Percentiles rank a stretch among this genome's conserved stretches.
Conservation (phyloP, 768 basidiomycete genomes). For the Hygrophorus russula region DNA sequence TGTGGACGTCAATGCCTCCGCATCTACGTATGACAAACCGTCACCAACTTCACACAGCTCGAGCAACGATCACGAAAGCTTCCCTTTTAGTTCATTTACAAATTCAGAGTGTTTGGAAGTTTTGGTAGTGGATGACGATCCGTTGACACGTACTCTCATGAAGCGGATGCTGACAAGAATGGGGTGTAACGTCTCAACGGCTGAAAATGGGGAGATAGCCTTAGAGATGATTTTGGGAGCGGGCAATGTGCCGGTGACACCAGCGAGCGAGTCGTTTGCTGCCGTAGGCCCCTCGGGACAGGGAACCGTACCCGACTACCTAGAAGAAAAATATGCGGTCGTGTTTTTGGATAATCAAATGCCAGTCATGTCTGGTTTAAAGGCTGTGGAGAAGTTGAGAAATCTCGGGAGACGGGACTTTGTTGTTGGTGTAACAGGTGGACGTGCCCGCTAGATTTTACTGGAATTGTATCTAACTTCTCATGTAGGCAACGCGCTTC, state of each 20-base stretch:
- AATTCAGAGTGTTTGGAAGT: conserved; percentile 49
- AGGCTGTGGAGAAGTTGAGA: conserved; percentile 53
- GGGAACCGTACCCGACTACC: conserved; percentile 13
- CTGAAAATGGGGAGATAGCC: conserved; percentile 77
- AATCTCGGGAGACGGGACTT: conserved; percentile 59
- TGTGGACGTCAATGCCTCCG: conserved; percentile 15
- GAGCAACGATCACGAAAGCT: conserved; percentile 4
- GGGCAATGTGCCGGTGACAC: conserved; percentile 18
- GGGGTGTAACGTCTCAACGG: conserved; percentile 67
- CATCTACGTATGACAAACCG: conserved; percentile 15
- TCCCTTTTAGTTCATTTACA: conserved; percentile 22
- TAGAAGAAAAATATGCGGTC: conserved; percentile 29
- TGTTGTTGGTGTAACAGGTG: conserved; percentile 74
- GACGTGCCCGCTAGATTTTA: conserved; percentile 8
- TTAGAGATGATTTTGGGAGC: conserved; percentile 57
- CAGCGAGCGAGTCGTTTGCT: conserved; percentile 26
- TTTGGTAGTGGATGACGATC: conserved; percentile 79
- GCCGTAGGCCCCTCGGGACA: conserved; percentile 27
- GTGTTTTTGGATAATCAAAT: conserved; percentile 69
- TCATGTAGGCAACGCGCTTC: conserved; percentile 38
- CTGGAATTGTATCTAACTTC: conserved; percentile 2
- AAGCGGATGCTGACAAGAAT: conserved; percentile 64
- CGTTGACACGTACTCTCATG: conserved; percentile 74
- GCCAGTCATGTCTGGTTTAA: conserved; percentile 69
- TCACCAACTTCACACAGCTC: conserved; percentile 21